Evolutionary conservation across 108 stramenopile genomes (phyloP), one percentile per base, ranked within the genome.

Genomic region (Nitzschia inconspicua): DNA sequence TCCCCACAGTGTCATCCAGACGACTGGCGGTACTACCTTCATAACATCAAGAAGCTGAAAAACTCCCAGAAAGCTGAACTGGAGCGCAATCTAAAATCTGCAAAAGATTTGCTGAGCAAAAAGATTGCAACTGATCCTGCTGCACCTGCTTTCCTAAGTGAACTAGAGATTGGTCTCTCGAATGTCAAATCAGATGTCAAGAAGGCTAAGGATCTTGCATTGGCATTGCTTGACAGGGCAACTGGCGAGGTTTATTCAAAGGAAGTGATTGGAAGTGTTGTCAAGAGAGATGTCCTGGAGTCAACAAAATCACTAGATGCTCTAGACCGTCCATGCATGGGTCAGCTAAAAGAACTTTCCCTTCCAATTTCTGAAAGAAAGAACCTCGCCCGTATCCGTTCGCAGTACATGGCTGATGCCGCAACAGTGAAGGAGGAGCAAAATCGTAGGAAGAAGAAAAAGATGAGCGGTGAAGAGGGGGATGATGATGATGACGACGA

Each of bases 401-500:
- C 88, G 55, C 76, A 80, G n/a, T 89, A 89, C 55, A 93, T 89
- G 83, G 72, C 76, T 20, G 86, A 83, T 39, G 87, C 88, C 18
- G 57, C 87, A 9, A 64, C 49, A 27, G 52, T 89, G 30, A 93
- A 89, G 49, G 88, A 88, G 64, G 82, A 89, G 20, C 68, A 88
- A 57, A 85, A 85, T 44, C 78, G 67, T 2, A 72, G 83, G 60
- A 72, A 72, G 51, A 44, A 60, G 55, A 77, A 75, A 39, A 85
- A 72, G 36, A 76, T 79, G 18, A 80, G 68, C 0, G 84, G 86
- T 0, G 83, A 76, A 47, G 80, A 63, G 26, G 83, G 79, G 29
- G 85, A 93, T 44, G 89, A 90, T 46, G 83, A 88, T 20, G 88
- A 87, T 20, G 85, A 89, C 11, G 90, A 92, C 27, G 84, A 84